Conservation (phyloP, 495 filamentous ascomycete genomes). For the Penicillium robsamsonii region DNA sequence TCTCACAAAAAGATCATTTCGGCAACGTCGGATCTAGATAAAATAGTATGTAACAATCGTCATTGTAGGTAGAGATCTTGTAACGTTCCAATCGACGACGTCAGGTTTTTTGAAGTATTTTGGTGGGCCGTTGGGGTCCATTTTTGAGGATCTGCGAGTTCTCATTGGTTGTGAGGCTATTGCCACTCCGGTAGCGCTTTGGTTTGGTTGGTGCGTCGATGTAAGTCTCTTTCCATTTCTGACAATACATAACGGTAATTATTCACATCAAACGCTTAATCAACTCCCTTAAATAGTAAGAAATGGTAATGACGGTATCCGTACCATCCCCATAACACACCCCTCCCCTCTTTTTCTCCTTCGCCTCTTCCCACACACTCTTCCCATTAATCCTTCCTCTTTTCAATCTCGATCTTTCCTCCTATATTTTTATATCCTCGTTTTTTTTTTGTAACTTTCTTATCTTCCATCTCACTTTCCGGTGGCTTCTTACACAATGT, state of each 20-base stretch:
- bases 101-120: constrained; percentile 20
- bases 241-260: constrained; percentile 5
- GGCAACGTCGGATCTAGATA: not conserved
- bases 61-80: not conserved
- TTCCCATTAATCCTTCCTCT: constrained; percentile 29
- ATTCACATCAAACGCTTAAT: not conserved
- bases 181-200: constrained; percentile 27
- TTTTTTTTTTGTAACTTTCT: constrained; percentile 36
- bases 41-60: not conserved
- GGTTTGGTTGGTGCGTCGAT: constrained; percentile 35
- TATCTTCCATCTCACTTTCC: constrained; percentile 19
- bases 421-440: constrained; percentile 10
- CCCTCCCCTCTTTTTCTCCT: constrained; percentile 28
- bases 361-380: constrained; percentile 24
- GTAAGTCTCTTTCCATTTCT: constrained; percentile 15
- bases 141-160: not conserved
- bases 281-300: not conserved
- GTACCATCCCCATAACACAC: constrained; percentile 20
- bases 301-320: constrained; percentile 14
- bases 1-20: too few species aligned
- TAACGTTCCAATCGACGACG: constrained; percentile 18
- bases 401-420: constrained; percentile 24
- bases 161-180: constrained; percentile 21
- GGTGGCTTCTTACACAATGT: constrained; percentile 57
- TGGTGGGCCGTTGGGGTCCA: not conserved